Evolutionary conservation across 768 basidiomycete genomes (phyloP).

Genomic region (Phylloporus sp.): DNA sequence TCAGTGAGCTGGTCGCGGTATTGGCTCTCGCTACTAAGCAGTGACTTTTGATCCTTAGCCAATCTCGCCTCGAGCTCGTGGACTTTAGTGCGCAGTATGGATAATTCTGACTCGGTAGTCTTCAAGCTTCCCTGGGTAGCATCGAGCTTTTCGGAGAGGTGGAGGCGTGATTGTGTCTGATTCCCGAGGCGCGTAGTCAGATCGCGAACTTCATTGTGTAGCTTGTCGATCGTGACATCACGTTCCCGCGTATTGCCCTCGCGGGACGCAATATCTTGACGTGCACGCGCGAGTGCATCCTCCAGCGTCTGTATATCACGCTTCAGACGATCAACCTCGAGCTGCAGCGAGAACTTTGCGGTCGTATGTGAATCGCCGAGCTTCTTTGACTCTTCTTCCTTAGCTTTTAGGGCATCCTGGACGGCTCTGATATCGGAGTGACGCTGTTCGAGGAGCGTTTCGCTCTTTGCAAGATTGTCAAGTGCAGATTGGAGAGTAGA

Average conservation of each 20-base stretch:
- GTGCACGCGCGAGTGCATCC: slow-evolving; percentile 68
- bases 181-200: slow-evolving; percentile 73
- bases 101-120: slow-evolving; percentile 65
- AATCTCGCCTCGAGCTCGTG: slow-evolving; percentile 76
- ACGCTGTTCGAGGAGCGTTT: slow-evolving; percentile 63
- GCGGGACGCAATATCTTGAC: slow-evolving; percentile 63
- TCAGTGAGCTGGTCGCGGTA: slow-evolving; percentile 92
- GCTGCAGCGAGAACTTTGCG: slow-evolving; percentile 80
- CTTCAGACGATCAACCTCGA: slow-evolving; percentile 83
- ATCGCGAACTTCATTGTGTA: slow-evolving; percentile 80
- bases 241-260: slow-evolving; percentile 66
- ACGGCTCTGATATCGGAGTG: slow-evolving; percentile 73
- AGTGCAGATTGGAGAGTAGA: slow-evolving; percentile 61
- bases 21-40: slow-evolving; percentile 70
- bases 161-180: slow-evolving; percentile 84
- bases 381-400: slow-evolving; percentile 75
- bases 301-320: slow-evolving; percentile 81
- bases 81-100: slow-evolving; percentile 54
- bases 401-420: slow-evolving; percentile 62
- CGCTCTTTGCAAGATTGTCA: slow-evolving; percentile 57
- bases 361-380: slow-evolving; percentile 82
- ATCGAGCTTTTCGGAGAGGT: slow-evolving; percentile 90
- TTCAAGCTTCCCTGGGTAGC: slow-evolving; percentile 55
- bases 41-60: slow-evolving; percentile 74
- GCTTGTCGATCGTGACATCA: slow-evolving; percentile 67